Evolutionary conservation across 179 eudicot species (phyloP), one percentile per base, ranked within the genome.

Genomic region (Beta macrorhiza): DNA sequence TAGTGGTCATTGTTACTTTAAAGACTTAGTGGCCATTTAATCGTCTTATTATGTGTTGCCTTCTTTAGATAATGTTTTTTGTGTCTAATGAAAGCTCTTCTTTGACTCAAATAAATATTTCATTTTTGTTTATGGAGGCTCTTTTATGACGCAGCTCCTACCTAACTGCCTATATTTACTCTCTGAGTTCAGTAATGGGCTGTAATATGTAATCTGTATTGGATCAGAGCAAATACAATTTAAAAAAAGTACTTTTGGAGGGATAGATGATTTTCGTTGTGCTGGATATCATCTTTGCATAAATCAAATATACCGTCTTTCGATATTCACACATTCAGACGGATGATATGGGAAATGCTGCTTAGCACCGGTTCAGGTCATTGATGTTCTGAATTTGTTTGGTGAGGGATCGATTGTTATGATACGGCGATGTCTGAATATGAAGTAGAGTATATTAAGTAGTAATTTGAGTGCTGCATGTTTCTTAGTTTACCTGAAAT

Each of bases 201-300:
- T 25, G 51, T 56, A 32, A 56, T 56, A 56, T 57, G 63, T 72
- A 72, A 51, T 68, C 1, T 20, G 67, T 32, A 37, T 68, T 42
- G 72, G 52, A 69, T 20, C 55, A 7, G 29, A 44, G 15, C 1
- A 45, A 22, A 47, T 70, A 13, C 29, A 62, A 45, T n/a, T 63
- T 10, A 52, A 62, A 20, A 76, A 61, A 5, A n/a, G 42, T 45
- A 76, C 37, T 63, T 25, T 63, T 20, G 12, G 20, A 6, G 6
- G 20, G 69, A 42, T 68, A 61, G 25, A 61, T 16, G 78, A 29
- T 32, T 62, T 22, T 12, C 37, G 3, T 37, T 75, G 2, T 37
- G 29, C 29, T 29, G 78, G 58, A 44, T 56, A 63, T 20, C 67
- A 49, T 77, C 37, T 77, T 64, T 47, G 71, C 59, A 51, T 77